phyloP scores from a whole-genome alignment of 305 asterid genomes.

The Ilex paraguariensis region DNA sequence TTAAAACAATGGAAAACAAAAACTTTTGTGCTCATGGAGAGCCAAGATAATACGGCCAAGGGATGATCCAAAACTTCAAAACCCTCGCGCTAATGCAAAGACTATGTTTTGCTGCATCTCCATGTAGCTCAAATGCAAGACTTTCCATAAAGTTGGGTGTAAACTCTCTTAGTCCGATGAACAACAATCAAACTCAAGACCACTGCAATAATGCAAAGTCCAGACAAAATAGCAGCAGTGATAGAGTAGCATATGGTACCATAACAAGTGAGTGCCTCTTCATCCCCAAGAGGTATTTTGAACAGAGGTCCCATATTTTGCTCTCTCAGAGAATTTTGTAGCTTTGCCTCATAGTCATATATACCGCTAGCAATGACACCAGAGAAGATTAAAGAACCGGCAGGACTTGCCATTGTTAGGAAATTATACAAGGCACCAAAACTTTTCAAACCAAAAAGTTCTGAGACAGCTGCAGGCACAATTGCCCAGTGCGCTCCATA shows the following conservation, averaged over 20 bases:
- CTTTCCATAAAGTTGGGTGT: conserved; percentile 26
- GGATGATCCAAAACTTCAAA: no score
- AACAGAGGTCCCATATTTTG: conserved; percentile 3
- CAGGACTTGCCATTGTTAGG: conserved; percentile 39
- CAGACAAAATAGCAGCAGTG: conserved; percentile 31
- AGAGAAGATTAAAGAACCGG: conserved; percentile 37
- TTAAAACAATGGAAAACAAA: no score
- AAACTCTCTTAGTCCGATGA: conserved; percentile 35
- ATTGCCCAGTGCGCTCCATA: conserved; percentile 49
- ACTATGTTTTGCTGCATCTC: not conserved
- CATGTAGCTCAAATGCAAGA: conserved; percentile 13
- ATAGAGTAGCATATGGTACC: conserved; percentile 31
- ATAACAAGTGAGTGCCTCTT: conserved; percentile 22
- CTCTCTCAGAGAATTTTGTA: conserved; percentile 14
- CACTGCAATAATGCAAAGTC: conserved; percentile 28
- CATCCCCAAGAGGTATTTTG: conserved; percentile 5
- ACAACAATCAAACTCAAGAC: conserved; percentile 32
- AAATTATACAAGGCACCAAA: conserved; percentile 31
- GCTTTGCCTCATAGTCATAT: conserved; percentile 36
- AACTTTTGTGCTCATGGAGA: no score
- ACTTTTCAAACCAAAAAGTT: conserved; percentile 35
- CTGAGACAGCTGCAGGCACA: conserved; percentile 39
- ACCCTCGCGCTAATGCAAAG: no score
- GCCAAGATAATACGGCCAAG: no score
- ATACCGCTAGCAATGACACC: conserved; percentile 35